These are phyloP conservation scores for Leccinum imitatum DNA, from an alignment of 768 basidiomycete species.

Conservation along the genomic window DNA sequence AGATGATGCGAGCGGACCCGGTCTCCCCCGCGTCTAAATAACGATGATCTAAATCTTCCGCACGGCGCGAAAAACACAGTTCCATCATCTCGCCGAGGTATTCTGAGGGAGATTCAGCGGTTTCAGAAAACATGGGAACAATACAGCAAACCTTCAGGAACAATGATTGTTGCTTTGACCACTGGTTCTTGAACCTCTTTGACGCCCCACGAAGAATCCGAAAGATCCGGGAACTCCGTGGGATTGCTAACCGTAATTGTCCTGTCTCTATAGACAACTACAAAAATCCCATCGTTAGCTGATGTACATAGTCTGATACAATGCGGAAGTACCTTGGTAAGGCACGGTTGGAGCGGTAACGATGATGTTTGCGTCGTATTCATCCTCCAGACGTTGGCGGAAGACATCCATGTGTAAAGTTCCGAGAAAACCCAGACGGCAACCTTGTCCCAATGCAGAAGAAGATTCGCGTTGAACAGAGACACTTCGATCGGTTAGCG, in stretches of 20 bases:
- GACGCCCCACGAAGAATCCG: constrained; percentile 58
- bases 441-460: constrained; percentile 92
- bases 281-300: constrained; percentile 1
- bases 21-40: constrained; percentile 64
- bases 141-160: constrained; percentile 71
- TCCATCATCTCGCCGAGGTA: constrained; percentile 98
- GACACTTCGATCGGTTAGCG: constrained; percentile 85
- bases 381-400: constrained; percentile 94
- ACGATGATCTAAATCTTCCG: constrained; percentile 76
- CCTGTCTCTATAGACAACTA: constrained; percentile 75
- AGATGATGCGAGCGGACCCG: constrained; percentile 59
- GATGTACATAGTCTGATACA: not conserved
- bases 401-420: constrained; percentile 97
- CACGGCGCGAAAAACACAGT: constrained; percentile 84
- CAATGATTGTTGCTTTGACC: constrained; percentile 91
- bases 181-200: constrained; percentile 87
- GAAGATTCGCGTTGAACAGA: constrained; percentile 91
- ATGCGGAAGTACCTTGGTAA: constrained; percentile 60
- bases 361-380: constrained; percentile 92
- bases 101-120: constrained; percentile 43
- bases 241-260: constrained; percentile 81
- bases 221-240: constrained; percentile 88
- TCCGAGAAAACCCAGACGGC: constrained; percentile 91
- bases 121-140: not conserved
- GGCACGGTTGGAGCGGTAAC: constrained; percentile 96